phyloP scores from a whole-genome alignment of 2,329 filamentous ascomycete species.

The Claviceps sp. region DNA sequence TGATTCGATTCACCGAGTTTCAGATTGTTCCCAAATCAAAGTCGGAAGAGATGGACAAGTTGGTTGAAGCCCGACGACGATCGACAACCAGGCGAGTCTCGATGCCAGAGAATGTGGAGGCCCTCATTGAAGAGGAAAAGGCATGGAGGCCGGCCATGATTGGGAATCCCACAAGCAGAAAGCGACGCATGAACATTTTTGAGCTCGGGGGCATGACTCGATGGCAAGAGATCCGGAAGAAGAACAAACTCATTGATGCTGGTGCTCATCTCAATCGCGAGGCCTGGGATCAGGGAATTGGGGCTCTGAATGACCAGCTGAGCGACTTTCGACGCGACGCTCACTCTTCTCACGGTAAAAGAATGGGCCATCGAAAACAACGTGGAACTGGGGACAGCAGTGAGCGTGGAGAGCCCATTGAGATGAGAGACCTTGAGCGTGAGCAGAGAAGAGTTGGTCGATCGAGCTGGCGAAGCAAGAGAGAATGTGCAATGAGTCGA shows the following conservation, averaged over 20 bases:
- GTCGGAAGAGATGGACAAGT: conserved; percentile 38
- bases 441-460: conserved; percentile 5
- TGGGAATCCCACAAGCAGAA: conserved; percentile 56
- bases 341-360: conserved; percentile 16
- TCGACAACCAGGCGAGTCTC: conserved; percentile 33
- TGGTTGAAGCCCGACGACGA: conserved; percentile 34
- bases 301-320: conserved; percentile 24
- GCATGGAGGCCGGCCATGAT: conserved; percentile 59
- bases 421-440: conserved; percentile 15
- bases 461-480: conserved; percentile 14
- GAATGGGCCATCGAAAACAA: conserved; percentile 11
- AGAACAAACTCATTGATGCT: conserved; percentile 42
- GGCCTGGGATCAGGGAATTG: conserved; percentile 22
- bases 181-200: conserved; percentile 55
- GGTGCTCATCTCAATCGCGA: conserved; percentile 23
- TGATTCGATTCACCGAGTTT: conserved; percentile 51
- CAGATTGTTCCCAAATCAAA: conserved; percentile 56
- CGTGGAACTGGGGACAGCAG: conserved; percentile 18
- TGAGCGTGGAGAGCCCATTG: conserved; percentile 16
- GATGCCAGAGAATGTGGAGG: conserved; percentile 23
- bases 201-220: conserved; percentile 55
- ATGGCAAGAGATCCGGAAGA: conserved; percentile 58
- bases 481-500: conserved; percentile 25
- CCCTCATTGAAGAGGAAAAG: conserved; percentile 35
- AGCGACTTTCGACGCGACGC: conserved; percentile 21